Base-by-base conservation (phyloP, 148 eudicot genomes). In the Simmondsia chinensis region DNA sequence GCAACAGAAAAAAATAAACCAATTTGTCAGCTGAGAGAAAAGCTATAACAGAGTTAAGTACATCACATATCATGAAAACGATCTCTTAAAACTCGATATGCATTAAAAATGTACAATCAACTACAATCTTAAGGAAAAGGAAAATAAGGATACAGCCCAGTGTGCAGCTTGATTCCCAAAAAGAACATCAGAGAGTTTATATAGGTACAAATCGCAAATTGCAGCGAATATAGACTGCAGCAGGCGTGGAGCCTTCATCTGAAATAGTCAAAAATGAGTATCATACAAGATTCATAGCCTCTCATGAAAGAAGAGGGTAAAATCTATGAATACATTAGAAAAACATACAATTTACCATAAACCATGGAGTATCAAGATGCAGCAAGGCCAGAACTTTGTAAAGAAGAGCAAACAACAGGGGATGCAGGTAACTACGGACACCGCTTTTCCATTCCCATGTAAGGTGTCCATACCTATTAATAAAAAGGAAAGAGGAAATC, bases 371-470 rank as follows among this genome's bases (percentile, higher is more conserved):
- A 66, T 91, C 97, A 31, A 91, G 88, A 66, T 58, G 71, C 27
- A 85, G 57, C 44, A 82, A 45, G 29, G 88, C 75, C 38, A 91
- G 66, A 42, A 85, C 52, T 66, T 76, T 85, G 64, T 91, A 91
- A 33, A 91, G 74, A 45, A 65, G 31, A 47, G 88, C 76, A 74
- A 91, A 91, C 52, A 91, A 39, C 58, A 85, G 54, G 2, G 97
- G 95, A 61, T 91, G 95, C 69, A 85, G 48, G 65, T 82, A 85
- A 51, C 95, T 78, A 8, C 97, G 83, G 28, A 91, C 74, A 27
- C 97, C 88, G 52, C 38, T 68, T 50, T 64, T 46, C 95, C 97
- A 91, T 66, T 91, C 97, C 97, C 97, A 91, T 3, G 97, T 85
- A 52, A 82, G 69, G 68, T 91, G 85, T 33, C 97, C 97, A 56